A percentile compares a stretch with the other conserved stretches of the same genome.
Conservation (phyloP, 768 basidiomycete genomes). For the Boletus subparvulus region DNA sequence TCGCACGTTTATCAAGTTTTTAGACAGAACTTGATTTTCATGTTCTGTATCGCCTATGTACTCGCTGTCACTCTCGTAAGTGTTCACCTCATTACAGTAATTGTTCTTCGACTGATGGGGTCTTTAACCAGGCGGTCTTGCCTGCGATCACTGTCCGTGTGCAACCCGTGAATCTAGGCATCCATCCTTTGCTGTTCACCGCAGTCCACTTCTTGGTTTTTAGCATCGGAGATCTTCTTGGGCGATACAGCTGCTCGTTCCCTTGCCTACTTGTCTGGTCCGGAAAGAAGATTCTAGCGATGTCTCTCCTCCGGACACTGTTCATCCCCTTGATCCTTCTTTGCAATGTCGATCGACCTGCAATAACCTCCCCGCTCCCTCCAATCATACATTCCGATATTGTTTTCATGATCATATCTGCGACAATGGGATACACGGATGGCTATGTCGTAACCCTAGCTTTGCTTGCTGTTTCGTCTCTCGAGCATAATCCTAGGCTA, state of each 20-base stretch:
- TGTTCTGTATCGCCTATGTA: slow-evolving; percentile 71
- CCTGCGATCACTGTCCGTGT: slow-evolving; percentile 85
- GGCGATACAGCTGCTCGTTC: slow-evolving; percentile 67
- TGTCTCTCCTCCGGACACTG: slow-evolving; percentile 69
- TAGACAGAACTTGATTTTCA: slow-evolving; percentile 64
- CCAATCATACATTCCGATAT: slow-evolving; percentile 71
- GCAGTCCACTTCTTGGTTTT: slow-evolving; percentile 76
- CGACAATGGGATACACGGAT: slow-evolving; percentile 74
- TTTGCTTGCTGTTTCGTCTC: slow-evolving; percentile 81
- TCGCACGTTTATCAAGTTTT: slow-evolving; percentile 51
- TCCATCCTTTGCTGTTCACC: slow-evolving; percentile 82
- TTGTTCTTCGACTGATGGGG: slow-evolving; percentile 3
- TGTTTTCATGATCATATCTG: slow-evolving; percentile 70
- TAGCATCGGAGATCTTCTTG: slow-evolving; percentile 69
- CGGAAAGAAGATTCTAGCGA: slow-evolving; percentile 53
- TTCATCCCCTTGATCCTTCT: slow-evolving; percentile 88
- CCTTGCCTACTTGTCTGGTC: slow-evolving; percentile 70
- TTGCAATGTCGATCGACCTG: slow-evolving; percentile 73
- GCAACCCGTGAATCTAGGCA: slow-evolving; percentile 56
- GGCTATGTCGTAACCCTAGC: slow-evolving; percentile 77
- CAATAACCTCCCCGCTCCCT: slow-evolving; percentile 24
- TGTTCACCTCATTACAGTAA: not conserved
- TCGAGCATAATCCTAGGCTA: slow-evolving; percentile 74
- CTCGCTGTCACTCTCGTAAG: slow-evolving; percentile 80
- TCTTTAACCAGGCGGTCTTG: slow-evolving; percentile 65